Percentiles rank a stretch among this genome's conserved stretches.
Evolutionary conservation across 78 protist genomes (phyloP).

Genomic region (Neovahlkampfia damariscottae): DNA sequence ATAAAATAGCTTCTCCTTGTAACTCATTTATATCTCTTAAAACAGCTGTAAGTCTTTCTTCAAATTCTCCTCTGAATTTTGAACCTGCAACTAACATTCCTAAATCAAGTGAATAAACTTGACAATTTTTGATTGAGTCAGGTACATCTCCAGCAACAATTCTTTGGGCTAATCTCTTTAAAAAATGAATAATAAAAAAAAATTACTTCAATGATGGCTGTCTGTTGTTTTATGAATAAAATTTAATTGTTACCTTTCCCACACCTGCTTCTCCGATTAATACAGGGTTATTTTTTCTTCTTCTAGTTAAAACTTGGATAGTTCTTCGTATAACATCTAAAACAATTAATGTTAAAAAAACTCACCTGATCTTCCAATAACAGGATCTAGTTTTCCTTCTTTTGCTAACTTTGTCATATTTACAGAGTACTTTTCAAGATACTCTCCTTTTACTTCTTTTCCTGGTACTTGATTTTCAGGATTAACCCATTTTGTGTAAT

Average conservation of each 20-base stretch:
- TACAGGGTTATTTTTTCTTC: constrained; percentile 47
- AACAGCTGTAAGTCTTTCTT: constrained; percentile 43
- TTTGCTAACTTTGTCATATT: not conserved
- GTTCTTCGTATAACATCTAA: constrained; percentile 28
- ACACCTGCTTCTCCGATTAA: constrained; percentile 57
- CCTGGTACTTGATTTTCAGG: not conserved
- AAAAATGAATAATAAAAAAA: no score
- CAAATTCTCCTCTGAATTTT: constrained; percentile 52
- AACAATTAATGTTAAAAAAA: no score
- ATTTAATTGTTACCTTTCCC: constrained; percentile 56
- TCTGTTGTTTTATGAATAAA: no score
- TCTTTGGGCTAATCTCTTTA: constrained; percentile 79
- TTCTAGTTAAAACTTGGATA: constrained; percentile 33
- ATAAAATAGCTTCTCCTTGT: constrained; percentile 30
- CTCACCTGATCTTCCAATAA: constrained; percentile 33
- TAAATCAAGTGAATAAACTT: constrained; percentile 84
- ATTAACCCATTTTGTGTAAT: no score
- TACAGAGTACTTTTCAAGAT: not conserved
- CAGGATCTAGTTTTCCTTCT: constrained; percentile 33
- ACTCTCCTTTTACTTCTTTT: constrained; percentile 1
- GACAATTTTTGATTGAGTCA: constrained; percentile 39
- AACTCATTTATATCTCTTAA: constrained; percentile 12
- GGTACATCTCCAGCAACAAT: constrained; percentile 95
- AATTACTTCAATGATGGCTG: no score
- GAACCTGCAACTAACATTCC: constrained; percentile 94